Conservation (phyloP, 768 basidiomycete genomes). For the Russula foetens region DNA sequence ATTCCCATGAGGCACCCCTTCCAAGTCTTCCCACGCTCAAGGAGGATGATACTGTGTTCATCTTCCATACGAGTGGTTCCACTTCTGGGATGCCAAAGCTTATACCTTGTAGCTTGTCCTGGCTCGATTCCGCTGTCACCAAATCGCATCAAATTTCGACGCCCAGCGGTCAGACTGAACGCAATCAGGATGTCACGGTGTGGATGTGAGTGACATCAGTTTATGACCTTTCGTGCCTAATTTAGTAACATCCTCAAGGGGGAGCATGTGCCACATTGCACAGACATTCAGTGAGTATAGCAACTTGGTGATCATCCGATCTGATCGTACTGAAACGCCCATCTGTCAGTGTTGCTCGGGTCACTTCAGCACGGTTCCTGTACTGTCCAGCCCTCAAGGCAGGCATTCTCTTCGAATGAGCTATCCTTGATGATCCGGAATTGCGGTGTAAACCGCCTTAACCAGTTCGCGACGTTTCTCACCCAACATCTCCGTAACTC, state of each 20-base stretch:
- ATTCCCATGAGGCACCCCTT: conserved; percentile 31
- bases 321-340: conserved; percentile 23
- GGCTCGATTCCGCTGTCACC: conserved; percentile 52
- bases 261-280: conserved; percentile 78
- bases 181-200: conserved; percentile 57
- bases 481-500: conserved; percentile 53
- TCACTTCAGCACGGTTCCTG: conserved; percentile 65
- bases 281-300: conserved; percentile 64
- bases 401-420: conserved; percentile 60
- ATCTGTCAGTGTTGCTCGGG: conserved; percentile 55
- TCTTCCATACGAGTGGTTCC: conserved; percentile 78
- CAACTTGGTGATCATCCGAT: conserved; percentile 12
- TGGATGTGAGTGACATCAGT: conserved; percentile 51
- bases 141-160: conserved; percentile 49
- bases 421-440: conserved; percentile 61
- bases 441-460: conserved; percentile 64
- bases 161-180: conserved; percentile 34
- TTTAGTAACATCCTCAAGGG: conserved; percentile 42
- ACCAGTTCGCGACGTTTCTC: conserved; percentile 68
- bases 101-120: conserved; percentile 59
- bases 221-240: conserved; percentile 20
- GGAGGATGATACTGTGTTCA: conserved; percentile 43
- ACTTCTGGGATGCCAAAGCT: conserved; percentile 81
- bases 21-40: conserved; percentile 34
- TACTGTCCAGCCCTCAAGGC: conserved; percentile 59